These are phyloP conservation scores for Medicago arabica DNA, from an alignment of 306 rosid genomes.

Conservation along the genomic window DNA sequence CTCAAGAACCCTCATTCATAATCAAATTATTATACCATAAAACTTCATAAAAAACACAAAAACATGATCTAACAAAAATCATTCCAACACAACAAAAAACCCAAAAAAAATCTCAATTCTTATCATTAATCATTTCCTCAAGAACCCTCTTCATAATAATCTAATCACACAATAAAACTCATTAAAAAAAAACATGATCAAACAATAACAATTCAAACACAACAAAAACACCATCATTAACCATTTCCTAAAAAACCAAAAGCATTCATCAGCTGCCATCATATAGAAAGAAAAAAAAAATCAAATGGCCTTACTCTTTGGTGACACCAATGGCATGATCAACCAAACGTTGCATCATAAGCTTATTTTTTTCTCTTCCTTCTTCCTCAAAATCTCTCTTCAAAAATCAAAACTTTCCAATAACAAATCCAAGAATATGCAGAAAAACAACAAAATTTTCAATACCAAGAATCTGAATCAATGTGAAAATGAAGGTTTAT, in stretches of 20 bases:
- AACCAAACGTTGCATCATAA: slow-evolving; percentile 66
- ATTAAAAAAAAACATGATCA: background rate
- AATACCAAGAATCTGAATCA: slow-evolving; percentile 36
- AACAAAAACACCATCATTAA: too few relatives aligned
- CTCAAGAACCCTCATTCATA: too few relatives aligned
- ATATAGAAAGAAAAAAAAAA: background rate
- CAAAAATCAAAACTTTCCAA: slow-evolving; percentile 21
- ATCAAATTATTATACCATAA: too few relatives aligned
- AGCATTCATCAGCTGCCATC: slow-evolving; percentile 15
- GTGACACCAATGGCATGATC: slow-evolving; percentile 71
- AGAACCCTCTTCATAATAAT: slow-evolving; percentile 10
- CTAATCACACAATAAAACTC: background rate
- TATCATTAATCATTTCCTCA: slow-evolving; percentile 15
- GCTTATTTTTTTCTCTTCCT: slow-evolving; percentile 16
- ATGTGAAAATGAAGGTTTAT: slow-evolving; percentile 23
- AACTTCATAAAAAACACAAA: too few relatives aligned
- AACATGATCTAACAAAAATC: background rate
- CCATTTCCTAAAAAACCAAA: too few relatives aligned
- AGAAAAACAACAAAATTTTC: slow-evolving; percentile 24
- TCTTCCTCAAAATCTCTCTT: slow-evolving; percentile 11
- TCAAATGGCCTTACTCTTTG: slow-evolving; percentile 73
- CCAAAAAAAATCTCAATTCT: background rate
- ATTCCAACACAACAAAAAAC: background rate
- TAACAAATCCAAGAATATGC: slow-evolving; percentile 18
- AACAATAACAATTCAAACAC: too few relatives aligned